Base-by-base conservation (phyloP, 2,329 filamentous ascomycete species). In the Lecanicillium sp. region DNA sequence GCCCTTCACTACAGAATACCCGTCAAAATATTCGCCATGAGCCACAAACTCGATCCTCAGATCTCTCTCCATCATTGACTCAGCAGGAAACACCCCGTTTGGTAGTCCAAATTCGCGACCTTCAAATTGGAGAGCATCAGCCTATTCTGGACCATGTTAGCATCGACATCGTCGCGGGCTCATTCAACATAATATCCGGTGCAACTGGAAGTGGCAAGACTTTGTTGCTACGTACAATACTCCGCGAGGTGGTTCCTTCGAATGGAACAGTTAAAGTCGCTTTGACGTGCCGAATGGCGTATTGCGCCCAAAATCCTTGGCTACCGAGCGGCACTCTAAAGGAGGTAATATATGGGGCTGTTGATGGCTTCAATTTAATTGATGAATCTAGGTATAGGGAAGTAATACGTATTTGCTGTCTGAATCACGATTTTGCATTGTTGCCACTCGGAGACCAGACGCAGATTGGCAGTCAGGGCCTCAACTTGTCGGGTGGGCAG, bases 151-250 rank as follows among this genome's bases (percentile, higher is more conserved):
- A 1, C 28, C 32, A 15, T 18, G 31, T 19, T 6, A 33, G 12
- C 10, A 18, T 33, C 6, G 31, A 33, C 31, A 33, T 33, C 12
- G 7, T 4, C 10, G 12, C 15, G 8, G 53, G 51, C 1, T 49
- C 50, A 2, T 19, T 61, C 2, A 39, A 44, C 2, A 48, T 60
- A 1, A 44, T 48, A 7, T 49, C 51, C 1, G 55, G 56, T 4
- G 41, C 52, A 7, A 49, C 48, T 5, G 56, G 50, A 3, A 42
- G 48, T 32, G 56, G 56, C 4, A 59, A 59, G 34, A 49, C 55
- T 2, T 46, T 44, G 2, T 31, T 59, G 17, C 18, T 45, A 1
- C 47, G 45, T 4, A 35, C 46, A 2, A 45, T 60, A 10, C 19
- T 50, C 3, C 46, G 46, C 2, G 48, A 50, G 17, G 19, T 46